Evolutionary conservation across 106 monocot species (phyloP).

Genomic region (Alisma plantagoaquatica): DNA sequence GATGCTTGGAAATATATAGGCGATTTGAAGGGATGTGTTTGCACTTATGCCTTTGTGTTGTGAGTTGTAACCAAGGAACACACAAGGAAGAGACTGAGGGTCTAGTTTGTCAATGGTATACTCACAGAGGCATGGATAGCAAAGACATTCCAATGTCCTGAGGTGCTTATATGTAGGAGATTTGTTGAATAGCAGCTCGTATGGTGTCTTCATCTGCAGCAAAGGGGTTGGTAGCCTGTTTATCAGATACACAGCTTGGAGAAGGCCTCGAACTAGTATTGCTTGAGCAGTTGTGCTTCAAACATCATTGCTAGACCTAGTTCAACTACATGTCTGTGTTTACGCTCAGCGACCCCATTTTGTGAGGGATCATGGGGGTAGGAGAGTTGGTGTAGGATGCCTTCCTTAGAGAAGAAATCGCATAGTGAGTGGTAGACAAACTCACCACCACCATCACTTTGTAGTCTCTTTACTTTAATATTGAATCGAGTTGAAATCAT

Average conservation of each 20-base stretch:
- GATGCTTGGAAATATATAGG: conserved; percentile 2
- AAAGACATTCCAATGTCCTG: background rate
- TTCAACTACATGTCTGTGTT: background rate
- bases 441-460: conserved; percentile 10
- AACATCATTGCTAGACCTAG: background rate
- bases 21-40: background rate
- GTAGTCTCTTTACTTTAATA: background rate
- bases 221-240: background rate
- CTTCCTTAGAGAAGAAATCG: background rate
- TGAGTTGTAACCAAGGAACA: conserved; percentile 4
- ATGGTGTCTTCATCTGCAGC: background rate
- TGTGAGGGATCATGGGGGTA: conserved; percentile 7
- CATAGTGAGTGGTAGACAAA: background rate
- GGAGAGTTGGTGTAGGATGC: background rate
- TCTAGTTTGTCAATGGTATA: background rate
- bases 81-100: background rate
- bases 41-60: conserved; percentile 2
- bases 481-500: background rate
- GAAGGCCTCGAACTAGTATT: background rate
- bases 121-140: background rate
- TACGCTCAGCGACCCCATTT: conserved; percentile 1
- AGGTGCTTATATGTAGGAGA: background rate
- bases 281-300: background rate
- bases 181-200: background rate
- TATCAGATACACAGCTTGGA: background rate